Evolutionary conservation across 2,329 filamentous ascomycete species (phyloP), one percentile per base, ranked within the genome.

Genomic region (Xylaria sp.): DNA sequence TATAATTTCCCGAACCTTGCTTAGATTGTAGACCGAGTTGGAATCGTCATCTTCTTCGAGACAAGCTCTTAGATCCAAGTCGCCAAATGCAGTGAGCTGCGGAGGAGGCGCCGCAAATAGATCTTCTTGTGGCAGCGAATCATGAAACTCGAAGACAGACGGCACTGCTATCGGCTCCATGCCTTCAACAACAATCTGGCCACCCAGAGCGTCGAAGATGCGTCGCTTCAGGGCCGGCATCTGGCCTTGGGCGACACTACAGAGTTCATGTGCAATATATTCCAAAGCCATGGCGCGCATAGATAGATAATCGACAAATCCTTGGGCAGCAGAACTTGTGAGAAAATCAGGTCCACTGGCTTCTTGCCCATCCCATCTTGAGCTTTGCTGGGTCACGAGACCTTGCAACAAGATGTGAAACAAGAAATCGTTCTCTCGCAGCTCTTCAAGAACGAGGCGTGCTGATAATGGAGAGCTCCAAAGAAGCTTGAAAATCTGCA

Each of bases 81-180:
- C 89, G 20, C 83, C 82, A 70, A 94, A 91, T 70, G 88, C 88
- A 50, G 84, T 81, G 23, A 92, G 82, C 5, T 84, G 79, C 2
- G 90, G 89, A 2, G 87, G 80, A 1, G 86, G 77, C 4, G 83
- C 79, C 28, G 83, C 80, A 83, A 87, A 89, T n/a, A 83, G 77
- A 18, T 80, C 83, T 55, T 85, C 85, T 23, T 84, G 78, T 1
- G 86, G 80, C 69, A 96, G 87, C 76, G 98, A 98, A 81, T 99
- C 96, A 75, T 97, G 96, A 25, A 98, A 86, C 73, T 98, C 94
- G 76, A 98, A 97, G 7, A 98, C 87, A 3, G 92, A 94, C 0
- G 91, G 87, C 67, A 94, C 92, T 34, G 85, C 82, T 46, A 92
- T 83, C 5, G 89, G 84, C 63, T 92, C 88, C 57, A 91, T 90